These are phyloP conservation scores for Hymenotorrendiella dingleyae DNA, from an alignment of 2,329 filamentous ascomycete genomes.

Conservation along the genomic window DNA sequence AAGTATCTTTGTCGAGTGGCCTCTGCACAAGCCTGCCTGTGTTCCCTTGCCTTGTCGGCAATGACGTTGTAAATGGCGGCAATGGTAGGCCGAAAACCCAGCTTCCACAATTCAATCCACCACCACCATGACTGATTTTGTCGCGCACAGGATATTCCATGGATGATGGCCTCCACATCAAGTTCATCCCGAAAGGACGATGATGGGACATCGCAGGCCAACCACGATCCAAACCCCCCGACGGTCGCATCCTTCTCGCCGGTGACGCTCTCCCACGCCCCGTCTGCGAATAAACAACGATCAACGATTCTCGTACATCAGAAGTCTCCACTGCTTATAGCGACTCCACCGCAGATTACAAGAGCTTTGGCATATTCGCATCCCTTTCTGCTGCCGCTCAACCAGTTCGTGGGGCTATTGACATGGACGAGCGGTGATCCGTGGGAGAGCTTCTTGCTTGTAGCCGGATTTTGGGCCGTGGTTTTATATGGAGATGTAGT, in stretches of 20 bases:
- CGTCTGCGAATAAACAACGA: constrained; percentile 64
- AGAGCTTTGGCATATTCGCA: constrained; percentile 93
- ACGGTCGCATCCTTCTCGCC: constrained; percentile 91
- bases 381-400: constrained; percentile 84
- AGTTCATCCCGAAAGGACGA: constrained; percentile 24
- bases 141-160: constrained; percentile 29
- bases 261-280: constrained; percentile 60
- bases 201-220: constrained; percentile 19
- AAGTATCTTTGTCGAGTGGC: background rate
- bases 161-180: constrained; percentile 32
- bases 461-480: constrained; percentile 78
- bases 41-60: constrained; percentile 23
- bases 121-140: constrained; percentile 10
- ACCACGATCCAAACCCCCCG: constrained; percentile 46
- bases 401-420: constrained; percentile 75
- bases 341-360: constrained; percentile 91
- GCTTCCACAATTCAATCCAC: constrained; percentile 2
- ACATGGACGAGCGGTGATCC: constrained; percentile 93
- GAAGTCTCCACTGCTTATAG: constrained; percentile 87
- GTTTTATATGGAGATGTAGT: constrained; percentile 81
- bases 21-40: constrained; percentile 6
- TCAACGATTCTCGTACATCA: constrained; percentile 94
- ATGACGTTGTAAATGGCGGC: constrained; percentile 33
- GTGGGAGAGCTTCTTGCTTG: constrained; percentile 92
- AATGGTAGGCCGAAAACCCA: constrained; percentile 24